phyloP scores from a whole-genome alignment of 345 rosid genomes.

The Gossypium raimondii region DNA sequence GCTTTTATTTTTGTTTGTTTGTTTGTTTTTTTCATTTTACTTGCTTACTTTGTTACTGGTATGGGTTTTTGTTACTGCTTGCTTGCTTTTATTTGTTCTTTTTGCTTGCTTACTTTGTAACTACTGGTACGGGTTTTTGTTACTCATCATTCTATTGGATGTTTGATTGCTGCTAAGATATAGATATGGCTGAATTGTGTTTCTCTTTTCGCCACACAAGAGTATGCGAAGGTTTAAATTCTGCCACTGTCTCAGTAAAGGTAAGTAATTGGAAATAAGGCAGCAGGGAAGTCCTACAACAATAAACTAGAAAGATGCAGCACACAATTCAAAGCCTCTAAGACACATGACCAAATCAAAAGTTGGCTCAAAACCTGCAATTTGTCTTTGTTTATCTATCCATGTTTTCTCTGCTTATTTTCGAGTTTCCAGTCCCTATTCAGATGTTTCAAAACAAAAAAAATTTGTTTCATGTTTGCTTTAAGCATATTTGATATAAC shows the following conservation, averaged over 20 bases:
- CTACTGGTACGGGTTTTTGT: too few relatives aligned
- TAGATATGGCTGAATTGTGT: not conserved
- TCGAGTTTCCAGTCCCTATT: too few relatives aligned
- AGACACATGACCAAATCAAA: not conserved
- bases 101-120: too few relatives aligned
- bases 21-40: too few relatives aligned
- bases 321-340: not conserved
- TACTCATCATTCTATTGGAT: not conserved
- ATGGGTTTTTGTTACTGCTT: too few relatives aligned
- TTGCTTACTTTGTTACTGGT: too few relatives aligned
- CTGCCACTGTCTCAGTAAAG: not conserved
- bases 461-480: too few relatives aligned
- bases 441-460: too few relatives aligned
- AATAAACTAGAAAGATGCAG: not conserved
- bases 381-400: too few relatives aligned
- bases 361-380: constrained; percentile 17
- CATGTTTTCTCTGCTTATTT: too few relatives aligned
- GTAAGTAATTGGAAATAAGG: not conserved
- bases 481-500: too few relatives aligned
- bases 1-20: too few relatives aligned
- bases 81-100: not conserved
- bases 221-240: not conserved
- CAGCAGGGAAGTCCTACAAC: not conserved
- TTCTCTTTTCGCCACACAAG: not conserved
- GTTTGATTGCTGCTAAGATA: not conserved